Evolutionary conservation across 129 eudicot genomes (phyloP).

Genomic region (Glebionis coronaria): DNA sequence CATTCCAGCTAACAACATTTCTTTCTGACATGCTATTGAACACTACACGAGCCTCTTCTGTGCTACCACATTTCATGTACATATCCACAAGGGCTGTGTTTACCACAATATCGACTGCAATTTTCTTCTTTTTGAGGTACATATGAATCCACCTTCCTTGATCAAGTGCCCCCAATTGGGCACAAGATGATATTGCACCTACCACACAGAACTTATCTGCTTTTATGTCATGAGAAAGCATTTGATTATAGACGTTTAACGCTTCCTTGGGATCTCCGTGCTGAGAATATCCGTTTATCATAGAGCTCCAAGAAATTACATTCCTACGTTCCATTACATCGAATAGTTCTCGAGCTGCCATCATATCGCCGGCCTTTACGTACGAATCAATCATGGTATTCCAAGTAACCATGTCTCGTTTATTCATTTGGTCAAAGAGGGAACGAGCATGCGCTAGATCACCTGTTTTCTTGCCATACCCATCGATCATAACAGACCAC

Average conservation of each 20-base stretch:
- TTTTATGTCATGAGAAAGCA: conserved; percentile 37
- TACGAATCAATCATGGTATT: conserved; percentile 45
- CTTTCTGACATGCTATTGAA: conserved; percentile 30
- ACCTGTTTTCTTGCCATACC: no score
- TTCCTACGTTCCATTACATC: conserved; percentile 34
- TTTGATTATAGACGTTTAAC: conserved; percentile 39
- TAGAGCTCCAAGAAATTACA: conserved; percentile 40
- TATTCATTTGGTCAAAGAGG: conserved; percentile 41
- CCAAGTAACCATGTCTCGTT: conserved; percentile 44
- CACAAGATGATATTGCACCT: conserved; percentile 45
- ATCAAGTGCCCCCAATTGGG: conserved; percentile 48
- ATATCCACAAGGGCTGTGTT: conserved; percentile 51
- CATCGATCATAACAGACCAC: conserved; percentile 53
- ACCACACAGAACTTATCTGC: conserved; percentile 42
- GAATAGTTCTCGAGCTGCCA: conserved; percentile 39
- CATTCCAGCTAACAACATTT: conserved; percentile 44
- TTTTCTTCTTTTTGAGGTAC: conserved; percentile 37
- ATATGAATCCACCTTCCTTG: conserved; percentile 53
- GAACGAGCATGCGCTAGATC: no score
- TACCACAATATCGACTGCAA: conserved; percentile 32
- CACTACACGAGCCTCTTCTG: no score
- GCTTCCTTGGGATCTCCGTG: conserved; percentile 45
- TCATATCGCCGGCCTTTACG: conserved; percentile 37
- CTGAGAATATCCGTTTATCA: conserved; percentile 37
- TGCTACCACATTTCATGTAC: conserved; percentile 66